Percentiles rank a stretch among this genome's conserved stretches.
Conservation (phyloP, 345 rosid species). For the Sisymbrium irio region DNA sequence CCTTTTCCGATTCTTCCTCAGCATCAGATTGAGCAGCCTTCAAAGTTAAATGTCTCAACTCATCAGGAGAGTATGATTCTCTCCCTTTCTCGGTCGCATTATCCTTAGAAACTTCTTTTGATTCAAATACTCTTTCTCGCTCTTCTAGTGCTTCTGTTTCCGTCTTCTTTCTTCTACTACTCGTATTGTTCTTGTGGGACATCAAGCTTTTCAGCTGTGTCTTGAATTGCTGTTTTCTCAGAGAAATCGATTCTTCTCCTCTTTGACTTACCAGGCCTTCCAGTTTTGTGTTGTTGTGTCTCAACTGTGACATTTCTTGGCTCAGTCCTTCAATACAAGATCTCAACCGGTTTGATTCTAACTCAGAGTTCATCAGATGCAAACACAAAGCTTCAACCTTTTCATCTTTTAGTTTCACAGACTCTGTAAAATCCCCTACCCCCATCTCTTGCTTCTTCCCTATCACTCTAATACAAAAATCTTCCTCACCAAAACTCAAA, state of each 20-base stretch:
- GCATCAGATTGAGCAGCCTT: slow-evolving; percentile 37
- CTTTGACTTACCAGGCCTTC: slow-evolving; percentile 44
- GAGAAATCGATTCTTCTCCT: slow-evolving; percentile 48
- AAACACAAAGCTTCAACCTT: slow-evolving; percentile 61
- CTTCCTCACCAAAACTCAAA: slow-evolving; percentile 63
- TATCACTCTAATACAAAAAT: slow-evolving; percentile 47
- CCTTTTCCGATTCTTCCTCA: slow-evolving; percentile 47
- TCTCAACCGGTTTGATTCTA: slow-evolving; percentile 68
- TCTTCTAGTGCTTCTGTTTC: slow-evolving; percentile 41
- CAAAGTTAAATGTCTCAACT: slow-evolving; percentile 33
- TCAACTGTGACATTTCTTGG: slow-evolving; percentile 55
- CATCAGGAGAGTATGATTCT: slow-evolving; percentile 61
- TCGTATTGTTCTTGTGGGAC: slow-evolving; percentile 34
- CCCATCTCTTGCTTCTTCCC: slow-evolving; percentile 69
- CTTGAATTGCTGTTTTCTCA: slow-evolving; percentile 43
- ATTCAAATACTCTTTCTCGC: slow-evolving; percentile 31
- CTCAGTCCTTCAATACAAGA: slow-evolving; percentile 61
- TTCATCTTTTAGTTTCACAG: slow-evolving; percentile 44
- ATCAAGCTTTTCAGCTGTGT: slow-evolving; percentile 34
- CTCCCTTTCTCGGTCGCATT: slow-evolving; percentile 36
- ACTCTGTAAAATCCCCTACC: slow-evolving; percentile 64
- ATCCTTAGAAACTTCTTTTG: slow-evolving; percentile 28
- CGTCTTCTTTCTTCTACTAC: slow-evolving; percentile 38
- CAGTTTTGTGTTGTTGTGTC: slow-evolving; percentile 53
- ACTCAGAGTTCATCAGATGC: slow-evolving; percentile 46